Base-by-base conservation (phyloP, 2,329 filamentous ascomycete genomes). In the Elsinoe arachidis region DNA sequence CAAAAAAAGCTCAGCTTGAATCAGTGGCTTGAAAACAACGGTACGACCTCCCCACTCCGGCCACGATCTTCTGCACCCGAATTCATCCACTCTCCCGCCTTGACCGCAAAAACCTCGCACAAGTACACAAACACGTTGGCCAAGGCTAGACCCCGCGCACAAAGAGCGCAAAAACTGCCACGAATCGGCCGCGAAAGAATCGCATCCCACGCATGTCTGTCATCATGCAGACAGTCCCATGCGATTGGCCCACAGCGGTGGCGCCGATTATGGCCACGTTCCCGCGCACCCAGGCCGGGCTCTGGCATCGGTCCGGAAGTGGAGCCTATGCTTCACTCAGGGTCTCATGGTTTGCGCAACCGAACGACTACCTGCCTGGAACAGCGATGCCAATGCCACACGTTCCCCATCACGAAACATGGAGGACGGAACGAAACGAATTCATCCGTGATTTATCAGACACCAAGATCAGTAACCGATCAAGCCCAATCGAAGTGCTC, bases 401-500 rank as follows among this genome's bases (percentile, higher is more conserved):
- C n/a, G n/a, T n/a, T 17, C 37, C 15, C 37, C 14, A 39, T 39
- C 37, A 39, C 37, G 9, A 30, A 30, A 7, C 26, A 30, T 9
- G 7, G 26, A 7, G 9, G 9, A 30, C 26, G 26, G 26, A 30
- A 30, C 26, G 7, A 9, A 30, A 30, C 7, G 4, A 30, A 30
- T 30, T 30, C 26, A 30, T 30, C 26, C 26, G 26, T 30, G 26
- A 30, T 9, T 5, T 30, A 30, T 30, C 26, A 30, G 26, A 30
- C 9, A 30, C 9, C 26, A 9, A 30, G 26, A 30, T 30, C 26
- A 7, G 3, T 5, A 19, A 26, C 12, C 41, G 21, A 49, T 59
- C 59, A 70, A 37, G 73, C 73, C 73, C 63, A 76, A 61, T 70
- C 72, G 60, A 79, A 79, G 56, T 74, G 69, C 65, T 79, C 76